Conservation (phyloP, 371 early-diverging fungal species). For the Mucor mucedo region DNA sequence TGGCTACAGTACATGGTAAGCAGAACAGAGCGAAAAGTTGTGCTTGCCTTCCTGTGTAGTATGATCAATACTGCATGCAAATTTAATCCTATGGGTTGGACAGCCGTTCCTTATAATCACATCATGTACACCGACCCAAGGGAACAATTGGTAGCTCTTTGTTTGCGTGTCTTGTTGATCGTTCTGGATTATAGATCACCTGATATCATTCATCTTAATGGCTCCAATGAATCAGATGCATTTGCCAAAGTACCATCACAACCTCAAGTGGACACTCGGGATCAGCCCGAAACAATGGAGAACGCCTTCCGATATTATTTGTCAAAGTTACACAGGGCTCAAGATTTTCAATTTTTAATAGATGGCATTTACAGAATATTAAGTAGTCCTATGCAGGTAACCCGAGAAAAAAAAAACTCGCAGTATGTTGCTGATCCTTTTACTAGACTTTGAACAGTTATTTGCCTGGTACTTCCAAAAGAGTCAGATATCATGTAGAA, state of each 20-base stretch:
- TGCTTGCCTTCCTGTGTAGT: slow-evolving; percentile 76
- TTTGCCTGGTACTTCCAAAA: slow-evolving; percentile 71
- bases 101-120: slow-evolving; percentile 77
- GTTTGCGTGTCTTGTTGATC: slow-evolving; percentile 67
- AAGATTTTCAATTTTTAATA: slow-evolving; percentile 75
- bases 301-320: slow-evolving; percentile 72
- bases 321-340: slow-evolving; percentile 71
- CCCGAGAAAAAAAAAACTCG: no score
- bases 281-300: slow-evolving; percentile 23
- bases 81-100: slow-evolving; percentile 83
- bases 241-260: no score
- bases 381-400: slow-evolving; percentile 73
- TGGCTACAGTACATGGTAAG: slow-evolving; percentile 57
- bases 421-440: background rate
- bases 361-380: slow-evolving; percentile 74
- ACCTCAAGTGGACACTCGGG: background rate
- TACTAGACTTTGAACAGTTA: slow-evolving; percentile 69
- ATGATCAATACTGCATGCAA: slow-evolving; percentile 74
- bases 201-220: background rate
- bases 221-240: no score
- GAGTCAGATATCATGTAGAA: slow-evolving; percentile 62
- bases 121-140: slow-evolving; percentile 69
- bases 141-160: slow-evolving; percentile 71
- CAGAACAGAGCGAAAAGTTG: slow-evolving; percentile 68
- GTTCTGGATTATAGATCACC: slow-evolving; percentile 67